These are phyloP conservation scores for Penicillium sp. DNA, from an alignment of 2,329 filamentous ascomycete species.

Conservation along the genomic window DNA sequence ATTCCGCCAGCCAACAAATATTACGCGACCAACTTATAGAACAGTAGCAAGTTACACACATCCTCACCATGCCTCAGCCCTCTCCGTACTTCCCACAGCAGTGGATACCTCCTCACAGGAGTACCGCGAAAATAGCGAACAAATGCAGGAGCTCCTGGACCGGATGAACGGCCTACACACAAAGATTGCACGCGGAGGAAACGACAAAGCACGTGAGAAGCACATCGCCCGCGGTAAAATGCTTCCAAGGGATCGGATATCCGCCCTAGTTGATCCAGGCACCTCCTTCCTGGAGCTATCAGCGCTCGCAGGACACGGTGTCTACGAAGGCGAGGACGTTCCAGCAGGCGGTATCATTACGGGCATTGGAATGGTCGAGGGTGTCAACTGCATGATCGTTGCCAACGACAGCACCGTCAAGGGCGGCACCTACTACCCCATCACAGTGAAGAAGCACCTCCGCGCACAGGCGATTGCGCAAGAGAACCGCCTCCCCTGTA, in stretches of 20 bases:
- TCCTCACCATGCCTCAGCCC: slow-evolving; percentile 68
- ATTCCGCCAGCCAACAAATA: slow-evolving; percentile 1
- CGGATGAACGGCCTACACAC: slow-evolving; percentile 62
- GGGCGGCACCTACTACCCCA: slow-evolving; percentile 91
- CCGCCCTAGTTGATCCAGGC: slow-evolving; percentile 77
- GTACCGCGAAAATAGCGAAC: slow-evolving; percentile 68
- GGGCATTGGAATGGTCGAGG: slow-evolving; percentile 79
- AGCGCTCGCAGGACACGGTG: slow-evolving; percentile 73
- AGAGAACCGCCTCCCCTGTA: slow-evolving; percentile 74
- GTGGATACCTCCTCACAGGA: slow-evolving; percentile 70
- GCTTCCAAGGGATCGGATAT: slow-evolving; percentile 81
- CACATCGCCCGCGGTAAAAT: slow-evolving; percentile 84
- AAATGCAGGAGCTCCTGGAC: slow-evolving; percentile 66
- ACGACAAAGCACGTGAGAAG: slow-evolving; percentile 75
- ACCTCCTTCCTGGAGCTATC: slow-evolving; percentile 90
- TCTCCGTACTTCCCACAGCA: slow-evolving; percentile 67
- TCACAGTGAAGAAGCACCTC: slow-evolving; percentile 95
- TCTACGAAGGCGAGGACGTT: slow-evolving; percentile 80
- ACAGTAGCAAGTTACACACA: slow-evolving; percentile 67
- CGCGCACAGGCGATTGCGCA: slow-evolving; percentile 82
- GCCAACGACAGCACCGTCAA: slow-evolving; percentile 97
- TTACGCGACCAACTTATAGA: slow-evolving; percentile 21
- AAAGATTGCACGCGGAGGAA: slow-evolving; percentile 65
- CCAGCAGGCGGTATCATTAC: slow-evolving; percentile 87
- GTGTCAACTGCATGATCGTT: slow-evolving; percentile 84